These are phyloP conservation scores for Teunomyces gatunensis DNA, from an alignment of 805 yeast species.

Conservation along the genomic window DNA sequence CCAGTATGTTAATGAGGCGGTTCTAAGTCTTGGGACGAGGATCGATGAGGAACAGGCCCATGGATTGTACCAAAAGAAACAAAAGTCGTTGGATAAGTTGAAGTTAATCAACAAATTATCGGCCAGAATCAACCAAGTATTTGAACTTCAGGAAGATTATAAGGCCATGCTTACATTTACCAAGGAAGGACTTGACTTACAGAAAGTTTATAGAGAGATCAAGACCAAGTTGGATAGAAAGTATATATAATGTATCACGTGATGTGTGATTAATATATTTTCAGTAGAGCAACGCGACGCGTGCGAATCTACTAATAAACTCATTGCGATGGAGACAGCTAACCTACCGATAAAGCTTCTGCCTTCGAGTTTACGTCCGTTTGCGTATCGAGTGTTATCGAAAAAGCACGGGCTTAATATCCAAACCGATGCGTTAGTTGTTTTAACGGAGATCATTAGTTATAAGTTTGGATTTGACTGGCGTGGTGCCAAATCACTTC, in stretches of 20 bases:
- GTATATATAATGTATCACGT: slow-evolving; percentile 6
- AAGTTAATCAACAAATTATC: slow-evolving; percentile 11
- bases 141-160: slow-evolving; percentile 12
- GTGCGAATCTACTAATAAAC: background rate
- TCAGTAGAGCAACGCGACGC: too few relatives aligned
- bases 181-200: background rate
- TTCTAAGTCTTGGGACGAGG: slow-evolving; percentile 8
- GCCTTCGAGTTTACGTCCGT: slow-evolving; percentile 82
- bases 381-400: slow-evolving; percentile 86
- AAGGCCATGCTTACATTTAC: slow-evolving; percentile 4
- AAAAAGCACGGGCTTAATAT: slow-evolving; percentile 90
- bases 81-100: slow-evolving; percentile 13
- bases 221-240: slow-evolving; percentile 10
- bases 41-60: slow-evolving; percentile 4
- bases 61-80: slow-evolving; percentile 12
- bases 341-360: slow-evolving; percentile 70
- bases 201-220: slow-evolving; percentile 4
- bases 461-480: slow-evolving; percentile 80
- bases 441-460: slow-evolving; percentile 74
- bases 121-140: slow-evolving; percentile 10
- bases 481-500: slow-evolving; percentile 65
- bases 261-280: too few relatives aligned
- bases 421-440: slow-evolving; percentile 77
- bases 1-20: slow-evolving; percentile 7
- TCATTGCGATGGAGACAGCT: background rate